Conservation (phyloP, 805 yeast genomes). For the Nakazawaea peltata region DNA sequence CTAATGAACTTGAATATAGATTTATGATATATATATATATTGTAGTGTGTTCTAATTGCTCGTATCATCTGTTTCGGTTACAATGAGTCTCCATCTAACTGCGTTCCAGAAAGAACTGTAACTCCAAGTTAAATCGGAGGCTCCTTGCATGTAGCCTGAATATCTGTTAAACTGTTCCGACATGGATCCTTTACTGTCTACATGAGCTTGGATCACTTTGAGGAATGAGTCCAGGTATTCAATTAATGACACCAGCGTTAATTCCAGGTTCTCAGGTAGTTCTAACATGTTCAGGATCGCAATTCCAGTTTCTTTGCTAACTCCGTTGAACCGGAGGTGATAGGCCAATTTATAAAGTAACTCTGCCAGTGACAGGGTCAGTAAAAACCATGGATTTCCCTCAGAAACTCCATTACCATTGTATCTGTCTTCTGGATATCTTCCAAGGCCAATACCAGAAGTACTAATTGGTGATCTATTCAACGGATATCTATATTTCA, state of each 20-base stretch:
- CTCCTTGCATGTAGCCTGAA: conserved; percentile 85
- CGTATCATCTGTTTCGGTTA: no score
- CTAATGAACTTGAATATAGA: not conserved
- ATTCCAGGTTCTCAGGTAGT: not conserved
- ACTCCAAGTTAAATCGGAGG: conserved; percentile 84
- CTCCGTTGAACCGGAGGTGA: conserved; percentile 28
- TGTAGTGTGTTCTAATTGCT: no score
- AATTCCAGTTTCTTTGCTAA: conserved; percentile 22
- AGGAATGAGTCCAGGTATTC: conserved; percentile 63
- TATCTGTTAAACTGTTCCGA: conserved; percentile 83
- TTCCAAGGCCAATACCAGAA: conserved; percentile 66
- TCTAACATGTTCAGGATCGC: not conserved
- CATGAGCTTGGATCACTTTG: conserved; percentile 49
- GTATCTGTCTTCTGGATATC: conserved; percentile 90
- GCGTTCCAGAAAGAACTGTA: conserved; percentile 73
- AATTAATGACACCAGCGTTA: conserved; percentile 30
- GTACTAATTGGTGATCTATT: conserved; percentile 41
- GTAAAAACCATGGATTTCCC: conserved; percentile 93
- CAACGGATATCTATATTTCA: conserved; percentile 72
- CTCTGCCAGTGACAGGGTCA: conserved; percentile 66
- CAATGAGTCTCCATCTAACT: conserved; percentile 50
- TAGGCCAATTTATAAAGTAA: conserved; percentile 46
- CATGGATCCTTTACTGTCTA: conserved; percentile 61
- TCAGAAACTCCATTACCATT: conserved; percentile 65
- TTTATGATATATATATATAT: no score